phyloP scores from a whole-genome alignment of 2,329 filamentous ascomycete genomes.

The Pestalotiopsis sp. region DNA sequence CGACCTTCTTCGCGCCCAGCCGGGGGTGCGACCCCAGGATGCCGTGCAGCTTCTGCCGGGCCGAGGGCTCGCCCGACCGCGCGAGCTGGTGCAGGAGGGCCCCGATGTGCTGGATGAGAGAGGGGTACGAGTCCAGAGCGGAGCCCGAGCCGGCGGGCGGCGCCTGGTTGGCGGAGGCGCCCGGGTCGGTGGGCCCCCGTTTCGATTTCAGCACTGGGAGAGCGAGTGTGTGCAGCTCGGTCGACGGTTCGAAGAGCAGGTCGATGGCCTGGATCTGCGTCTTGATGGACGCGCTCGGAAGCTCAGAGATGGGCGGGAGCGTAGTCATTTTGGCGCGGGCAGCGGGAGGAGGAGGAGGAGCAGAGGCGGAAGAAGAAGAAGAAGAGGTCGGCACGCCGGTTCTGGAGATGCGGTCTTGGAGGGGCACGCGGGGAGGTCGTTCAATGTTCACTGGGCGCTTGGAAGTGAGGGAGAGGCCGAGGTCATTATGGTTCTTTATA shows the following conservation, averaged over 20 bases:
- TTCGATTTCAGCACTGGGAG: constrained; percentile 62
- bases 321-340: constrained; percentile 17
- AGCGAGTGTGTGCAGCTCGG: constrained; percentile 72
- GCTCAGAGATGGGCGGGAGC: constrained; percentile 60
- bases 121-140: constrained; percentile 67
- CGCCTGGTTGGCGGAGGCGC: constrained; percentile 78
- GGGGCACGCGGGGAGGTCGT: constrained; percentile 12
- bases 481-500: constrained; percentile 15
- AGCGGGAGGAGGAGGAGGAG: not conserved
- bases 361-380: not conserved
- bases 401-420: constrained; percentile 13
- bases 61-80: constrained; percentile 44
- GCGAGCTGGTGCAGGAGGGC: constrained; percentile 63
- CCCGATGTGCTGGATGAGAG: constrained; percentile 70
- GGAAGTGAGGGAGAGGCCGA: constrained; percentile 15
- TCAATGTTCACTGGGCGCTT: constrained; percentile 13
- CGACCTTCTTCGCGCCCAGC: constrained; percentile 78
- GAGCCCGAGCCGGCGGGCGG: constrained; percentile 64
- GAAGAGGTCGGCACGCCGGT: constrained; percentile 1
- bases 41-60: constrained; percentile 62
- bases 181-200: constrained; percentile 61
- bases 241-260: constrained; percentile 82
- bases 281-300: constrained; percentile 58
- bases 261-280: constrained; percentile 67
- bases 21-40: constrained; percentile 84